Evolutionary conservation across 495 filamentous ascomycete genomes (phyloP).

Genomic region (Penicillium odoratum): DNA sequence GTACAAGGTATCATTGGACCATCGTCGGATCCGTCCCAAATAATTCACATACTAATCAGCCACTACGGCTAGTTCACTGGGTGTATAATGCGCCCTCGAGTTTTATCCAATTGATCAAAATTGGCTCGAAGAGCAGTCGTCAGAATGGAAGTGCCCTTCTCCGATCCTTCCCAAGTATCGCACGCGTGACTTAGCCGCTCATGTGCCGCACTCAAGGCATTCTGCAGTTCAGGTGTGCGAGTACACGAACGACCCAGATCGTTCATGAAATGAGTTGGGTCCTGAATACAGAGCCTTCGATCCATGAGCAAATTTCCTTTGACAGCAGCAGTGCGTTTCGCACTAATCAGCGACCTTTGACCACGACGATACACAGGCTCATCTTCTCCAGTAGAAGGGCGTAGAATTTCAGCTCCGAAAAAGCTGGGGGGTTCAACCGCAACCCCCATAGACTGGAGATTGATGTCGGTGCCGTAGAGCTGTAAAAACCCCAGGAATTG

Average conservation of each 20-base stretch:
- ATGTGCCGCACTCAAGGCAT: constrained; percentile 26
- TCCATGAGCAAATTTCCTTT: constrained; percentile 29
- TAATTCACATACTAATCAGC: background rate
- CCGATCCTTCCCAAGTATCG: constrained; percentile 21
- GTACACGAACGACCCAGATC: constrained; percentile 51
- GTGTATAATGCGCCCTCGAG: constrained; percentile 15
- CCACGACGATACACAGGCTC: constrained; percentile 35
- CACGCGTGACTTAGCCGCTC: constrained; percentile 20
- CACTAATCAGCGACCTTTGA: constrained; percentile 39
- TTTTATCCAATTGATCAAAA: constrained; percentile 33
- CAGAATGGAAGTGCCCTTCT: constrained; percentile 25
- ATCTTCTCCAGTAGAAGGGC: constrained; percentile 1
- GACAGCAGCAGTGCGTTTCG: constrained; percentile 33
- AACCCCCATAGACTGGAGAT: constrained; percentile 48
- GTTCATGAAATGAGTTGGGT: constrained; percentile 57
- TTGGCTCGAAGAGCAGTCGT: constrained; percentile 30
- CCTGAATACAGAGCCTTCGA: constrained; percentile 54
- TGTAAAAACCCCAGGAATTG: constrained; percentile 53
- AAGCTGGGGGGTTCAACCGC: constrained; percentile 50
- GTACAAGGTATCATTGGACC: constrained; percentile 12
- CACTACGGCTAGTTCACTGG: background rate
- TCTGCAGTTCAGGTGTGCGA: constrained; percentile 34
- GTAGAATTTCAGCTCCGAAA: constrained; percentile 32
- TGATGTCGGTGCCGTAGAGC: constrained; percentile 45
- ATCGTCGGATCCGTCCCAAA: background rate